Evolutionary conservation across 768 basidiomycete species (phyloP), one percentile per base, ranked within the genome.

Genomic region (Tylopilus rubrobrunneus): DNA sequence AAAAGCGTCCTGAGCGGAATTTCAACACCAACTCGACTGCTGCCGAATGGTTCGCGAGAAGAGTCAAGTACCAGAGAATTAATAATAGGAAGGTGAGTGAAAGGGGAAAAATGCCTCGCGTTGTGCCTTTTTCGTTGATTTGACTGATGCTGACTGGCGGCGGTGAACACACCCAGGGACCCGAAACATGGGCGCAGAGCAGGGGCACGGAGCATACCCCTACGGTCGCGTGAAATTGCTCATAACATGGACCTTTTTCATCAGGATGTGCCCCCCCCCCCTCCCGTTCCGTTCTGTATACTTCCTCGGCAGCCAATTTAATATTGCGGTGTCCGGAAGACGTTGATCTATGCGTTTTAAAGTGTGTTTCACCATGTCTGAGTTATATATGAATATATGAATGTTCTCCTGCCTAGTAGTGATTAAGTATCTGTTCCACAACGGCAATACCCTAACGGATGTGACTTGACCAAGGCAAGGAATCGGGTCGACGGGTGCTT

Each of bases 81-180:
- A 71, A 67, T 36, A 79, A 79, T 50, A 65, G 75, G 17, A 74
- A 60, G 64, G 77, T 75, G 19, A 56, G 71, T 61, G n/a, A 33
- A 25, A 21, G 40, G 29, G 11, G 27, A 48, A 6, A 48, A 23
- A 46, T 5, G 10, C 9, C 19, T 34, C 17, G 36, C 6, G 2
- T 11, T 10, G n/a, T 47, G 31, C 44, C 25, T 44, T 11, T n/a
- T 11, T n/a, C 4, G 19, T 42, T 42, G 44, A 51, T 25, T 25
- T 17, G 36, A 37, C 33, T 34, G 33, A 34, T 12, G 33, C 19
- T 19, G 19, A 19, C 19, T 11, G 19, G 4, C 31, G 23, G 34
- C 49, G 7, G 11, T 23, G 46, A 21, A 28, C 23, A 19, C 39
- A 4, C 29, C n/a, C 43, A 69, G 68, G 68, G 68, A 21, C 69